phyloP scores from a whole-genome alignment of 768 basidiomycete genomes.

The Pisolithus orientalis region DNA sequence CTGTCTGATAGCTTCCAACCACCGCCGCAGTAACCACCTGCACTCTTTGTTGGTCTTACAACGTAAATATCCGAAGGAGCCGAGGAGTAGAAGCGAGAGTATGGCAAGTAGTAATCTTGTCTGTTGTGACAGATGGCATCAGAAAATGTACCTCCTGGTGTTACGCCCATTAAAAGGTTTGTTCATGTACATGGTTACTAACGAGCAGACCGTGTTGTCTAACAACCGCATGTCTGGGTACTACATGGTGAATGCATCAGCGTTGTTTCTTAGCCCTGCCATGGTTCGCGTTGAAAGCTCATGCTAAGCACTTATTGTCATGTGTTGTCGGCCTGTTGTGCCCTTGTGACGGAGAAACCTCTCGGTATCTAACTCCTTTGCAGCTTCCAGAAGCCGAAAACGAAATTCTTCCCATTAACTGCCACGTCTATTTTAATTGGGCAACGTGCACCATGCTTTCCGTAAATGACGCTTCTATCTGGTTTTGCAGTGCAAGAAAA shows the following conservation, averaged over 20 bases:
- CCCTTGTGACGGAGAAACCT: not conserved
- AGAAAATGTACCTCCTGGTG: slow-evolving; percentile 20
- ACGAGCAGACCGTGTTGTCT: slow-evolving; percentile 17
- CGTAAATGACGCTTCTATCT: slow-evolving; percentile 18
- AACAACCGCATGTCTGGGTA: slow-evolving; percentile 16
- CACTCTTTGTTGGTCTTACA: slow-evolving; percentile 8
- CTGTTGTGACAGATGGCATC: slow-evolving; percentile 14
- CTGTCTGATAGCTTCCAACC: slow-evolving; percentile 37
- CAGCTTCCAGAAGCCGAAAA: slow-evolving; percentile 20
- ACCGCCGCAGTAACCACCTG: slow-evolving; percentile 34
- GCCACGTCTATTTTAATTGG: slow-evolving; percentile 22
- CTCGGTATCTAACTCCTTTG: slow-evolving; percentile 2
- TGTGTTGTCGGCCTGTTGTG: slow-evolving; percentile 17
- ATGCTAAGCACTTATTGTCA: slow-evolving; percentile 11
- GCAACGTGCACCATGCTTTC: slow-evolving; percentile 3
- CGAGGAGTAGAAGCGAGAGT: slow-evolving; percentile 17
- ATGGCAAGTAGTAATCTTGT: slow-evolving; percentile 20
- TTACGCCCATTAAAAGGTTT: slow-evolving; percentile 17
- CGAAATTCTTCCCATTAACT: slow-evolving; percentile 15
- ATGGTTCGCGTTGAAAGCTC: slow-evolving; percentile 8
- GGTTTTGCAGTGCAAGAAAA: slow-evolving; percentile 22
- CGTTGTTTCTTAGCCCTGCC: slow-evolving; percentile 4
- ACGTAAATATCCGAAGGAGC: slow-evolving; percentile 4
- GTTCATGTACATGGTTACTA: slow-evolving; percentile 23
- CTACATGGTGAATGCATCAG: slow-evolving; percentile 17